Base-by-base conservation (phyloP, 1,284 basidiomycete species). In the Ustilago hordei region DNA sequence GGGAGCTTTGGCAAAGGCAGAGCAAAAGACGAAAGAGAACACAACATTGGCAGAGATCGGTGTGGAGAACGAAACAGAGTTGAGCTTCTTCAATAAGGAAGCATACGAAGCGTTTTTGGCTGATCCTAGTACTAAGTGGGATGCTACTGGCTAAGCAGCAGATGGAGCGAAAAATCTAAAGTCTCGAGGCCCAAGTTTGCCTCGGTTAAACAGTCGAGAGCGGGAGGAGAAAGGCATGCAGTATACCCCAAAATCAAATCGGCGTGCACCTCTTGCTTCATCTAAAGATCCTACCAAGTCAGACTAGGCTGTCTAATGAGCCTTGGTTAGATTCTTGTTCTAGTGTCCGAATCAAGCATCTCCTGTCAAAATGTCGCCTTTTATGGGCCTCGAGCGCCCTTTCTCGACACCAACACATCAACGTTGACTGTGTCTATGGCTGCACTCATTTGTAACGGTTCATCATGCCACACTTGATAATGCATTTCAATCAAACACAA, bases 41-140 rank as follows among this genome's bases (percentile, higher is more conserved):
- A 70, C 68, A 7, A 72, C 80, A 0, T 60, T 83, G 13, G 78
- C 80, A 23, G 64, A 76, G 35, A 70, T 81, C 36, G 81, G 81
- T 2, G 55, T 83, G 11, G 78, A 85, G 53, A 85, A 85, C 69
- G 84, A 85, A 47, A 76, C 83, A 13, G 84, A 85, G 60, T 58
- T 85, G 7, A 82, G 80, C 61, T 70, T 85, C 39, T 85, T 85
- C 71, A 75, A 85, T 48, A 64, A 70, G 17, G 55, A 64, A 3
- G 82, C 76, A 19, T 85, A 85, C 63, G 74, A 84, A 15, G 58
- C 59, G 3, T 85, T 85, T 62, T 60, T 85, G 15, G 62, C 56
- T 19, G 56, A 85, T 47, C 84, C 84, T 1, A 63, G 75, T 57
- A 84, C 81, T 0, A 80, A 80, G 47, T 85, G 84, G 84, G 79